A percentile compares a stretch with the other conserved stretches of the same genome.
Conservation (phyloP, 2,329 filamentous ascomycete genomes). For the Taxawa tesnikishii region DNA sequence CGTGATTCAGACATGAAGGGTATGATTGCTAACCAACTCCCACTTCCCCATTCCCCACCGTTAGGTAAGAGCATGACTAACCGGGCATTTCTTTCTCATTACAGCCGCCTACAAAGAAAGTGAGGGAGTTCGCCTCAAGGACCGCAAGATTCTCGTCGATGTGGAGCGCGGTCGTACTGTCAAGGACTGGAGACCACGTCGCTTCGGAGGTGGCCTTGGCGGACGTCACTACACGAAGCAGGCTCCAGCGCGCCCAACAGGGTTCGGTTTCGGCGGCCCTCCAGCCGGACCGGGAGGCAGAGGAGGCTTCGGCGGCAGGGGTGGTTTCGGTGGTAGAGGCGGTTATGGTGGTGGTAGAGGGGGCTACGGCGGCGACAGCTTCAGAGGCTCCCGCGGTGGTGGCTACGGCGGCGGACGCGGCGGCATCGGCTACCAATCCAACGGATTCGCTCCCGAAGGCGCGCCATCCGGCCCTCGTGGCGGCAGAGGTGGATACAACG, state of each 20-base stretch:
- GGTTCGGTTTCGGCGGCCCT: slow-evolving; percentile 44
- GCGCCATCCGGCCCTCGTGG: slow-evolving; percentile 35
- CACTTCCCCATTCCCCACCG: slow-evolving; percentile 18
- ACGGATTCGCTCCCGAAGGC: slow-evolving; percentile 33
- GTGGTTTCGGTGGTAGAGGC: slow-evolving; percentile 35
- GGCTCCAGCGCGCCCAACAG: slow-evolving; percentile 56
- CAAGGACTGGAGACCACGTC: slow-evolving; percentile 81
- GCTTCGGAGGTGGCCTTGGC: slow-evolving; percentile 83
- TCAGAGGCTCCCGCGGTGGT: slow-evolving; percentile 26
- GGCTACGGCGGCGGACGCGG: slow-evolving; percentile 31
- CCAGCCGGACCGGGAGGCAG: slow-evolving; percentile 43
- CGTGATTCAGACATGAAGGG: slow-evolving; percentile 98
- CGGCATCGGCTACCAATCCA: slow-evolving; percentile 30
- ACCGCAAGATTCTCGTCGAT: slow-evolving; percentile 83
- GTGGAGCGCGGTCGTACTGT: slow-evolving; percentile 93
- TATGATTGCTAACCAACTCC: slow-evolving; percentile 37
- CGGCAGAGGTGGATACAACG: slow-evolving; percentile 17
- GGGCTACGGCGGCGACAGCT: slow-evolving; percentile 13
- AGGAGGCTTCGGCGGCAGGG: slow-evolving; percentile 39
- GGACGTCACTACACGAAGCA: slow-evolving; percentile 87
- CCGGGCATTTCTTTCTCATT: slow-evolving; percentile 21
- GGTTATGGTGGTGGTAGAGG: slow-evolving; percentile 26
- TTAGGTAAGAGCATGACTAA: slow-evolving; percentile 1
- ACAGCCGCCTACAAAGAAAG: slow-evolving; percentile 82
- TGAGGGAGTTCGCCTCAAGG: slow-evolving; percentile 86